Evolutionary conservation across 495 filamentous ascomycete species (phyloP).

Genomic region (Lophiotrema nucula): DNA sequence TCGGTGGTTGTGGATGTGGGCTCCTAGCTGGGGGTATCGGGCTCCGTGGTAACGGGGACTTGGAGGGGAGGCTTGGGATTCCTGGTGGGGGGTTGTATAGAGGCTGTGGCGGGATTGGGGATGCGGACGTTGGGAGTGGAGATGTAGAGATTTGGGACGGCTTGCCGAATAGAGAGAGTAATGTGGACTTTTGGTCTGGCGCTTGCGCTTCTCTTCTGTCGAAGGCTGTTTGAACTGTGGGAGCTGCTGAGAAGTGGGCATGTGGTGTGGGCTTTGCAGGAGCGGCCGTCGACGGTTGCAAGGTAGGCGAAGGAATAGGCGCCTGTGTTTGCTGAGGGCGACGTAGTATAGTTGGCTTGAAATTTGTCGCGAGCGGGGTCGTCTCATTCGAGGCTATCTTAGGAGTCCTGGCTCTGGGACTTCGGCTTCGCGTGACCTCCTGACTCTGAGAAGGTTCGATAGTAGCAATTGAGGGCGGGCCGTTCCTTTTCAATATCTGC

Average conservation of each 20-base stretch:
- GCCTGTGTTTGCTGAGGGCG: conserved; percentile 12
- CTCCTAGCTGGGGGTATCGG: conserved; percentile 23
- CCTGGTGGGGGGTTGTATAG: background rate
- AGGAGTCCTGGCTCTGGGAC: background rate
- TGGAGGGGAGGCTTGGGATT: background rate
- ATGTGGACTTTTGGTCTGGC: conserved; percentile 61
- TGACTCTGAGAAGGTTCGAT: background rate
- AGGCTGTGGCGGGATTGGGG: background rate
- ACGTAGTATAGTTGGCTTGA: conserved; percentile 58
- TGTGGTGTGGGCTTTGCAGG: too few relatives aligned
- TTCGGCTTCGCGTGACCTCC: background rate
- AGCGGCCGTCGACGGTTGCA: background rate
- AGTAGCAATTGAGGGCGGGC: too few relatives aligned
- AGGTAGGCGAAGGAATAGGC: background rate
- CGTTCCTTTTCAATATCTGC: conserved; percentile 15
- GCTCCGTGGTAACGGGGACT: conserved; percentile 6
- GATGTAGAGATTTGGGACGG: conserved; percentile 39
- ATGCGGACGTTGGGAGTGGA: conserved; percentile 27
- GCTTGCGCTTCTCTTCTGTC: conserved; percentile 42
- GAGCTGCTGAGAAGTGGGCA: conserved; percentile 34
- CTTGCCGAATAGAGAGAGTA: conserved; percentile 74
- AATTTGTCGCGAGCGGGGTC: conserved; percentile 45
- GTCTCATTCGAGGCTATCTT: conserved; percentile 20
- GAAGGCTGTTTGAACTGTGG: conserved; percentile 17
- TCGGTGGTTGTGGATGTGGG: conserved; percentile 43